A percentile compares a stretch with the other conserved stretches of the same genome.
Evolutionary conservation across 73 alveolate genomes (phyloP).

Genomic region (Durusdinium trenchii): DNA sequence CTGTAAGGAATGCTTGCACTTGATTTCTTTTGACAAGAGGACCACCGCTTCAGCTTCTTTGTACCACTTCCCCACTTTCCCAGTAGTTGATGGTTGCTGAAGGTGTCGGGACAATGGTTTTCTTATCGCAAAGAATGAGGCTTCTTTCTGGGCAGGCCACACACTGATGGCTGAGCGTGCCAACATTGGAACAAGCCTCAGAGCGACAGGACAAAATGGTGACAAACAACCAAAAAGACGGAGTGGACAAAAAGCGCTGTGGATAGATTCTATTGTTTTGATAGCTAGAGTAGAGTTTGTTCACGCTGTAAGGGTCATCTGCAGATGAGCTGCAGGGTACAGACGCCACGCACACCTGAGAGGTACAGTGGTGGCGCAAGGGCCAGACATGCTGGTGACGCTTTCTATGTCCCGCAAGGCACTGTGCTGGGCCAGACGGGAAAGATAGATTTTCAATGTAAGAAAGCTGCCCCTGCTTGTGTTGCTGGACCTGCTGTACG

Average conservation of each 20-base stretch:
- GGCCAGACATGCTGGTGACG: constrained; percentile 74
- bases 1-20: no score
- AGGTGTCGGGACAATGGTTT: neutral
- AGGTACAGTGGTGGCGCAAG: constrained; percentile 79
- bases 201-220: no score
- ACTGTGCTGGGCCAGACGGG: no score
- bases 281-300: neutral
- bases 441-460: no score
- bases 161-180: constrained; percentile 62
- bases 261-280: neutral
- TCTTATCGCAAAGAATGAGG: neutral
- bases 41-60: neutral
- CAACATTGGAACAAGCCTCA: no score
- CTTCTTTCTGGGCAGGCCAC: neutral
- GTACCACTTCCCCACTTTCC: neutral
- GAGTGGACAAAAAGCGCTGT: neutral
- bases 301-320: no score
- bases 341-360: no score
- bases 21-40: neutral
- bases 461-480: no score
- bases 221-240: neutral
- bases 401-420: constrained; percentile 78
- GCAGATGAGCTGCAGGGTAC: no score
- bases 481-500: no score
- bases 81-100: neutral